A percentile compares a stretch with the other conserved stretches of the same genome.
Conservation (phyloP, 352 stramenopile species). For the Phytophthora crassamura region DNA sequence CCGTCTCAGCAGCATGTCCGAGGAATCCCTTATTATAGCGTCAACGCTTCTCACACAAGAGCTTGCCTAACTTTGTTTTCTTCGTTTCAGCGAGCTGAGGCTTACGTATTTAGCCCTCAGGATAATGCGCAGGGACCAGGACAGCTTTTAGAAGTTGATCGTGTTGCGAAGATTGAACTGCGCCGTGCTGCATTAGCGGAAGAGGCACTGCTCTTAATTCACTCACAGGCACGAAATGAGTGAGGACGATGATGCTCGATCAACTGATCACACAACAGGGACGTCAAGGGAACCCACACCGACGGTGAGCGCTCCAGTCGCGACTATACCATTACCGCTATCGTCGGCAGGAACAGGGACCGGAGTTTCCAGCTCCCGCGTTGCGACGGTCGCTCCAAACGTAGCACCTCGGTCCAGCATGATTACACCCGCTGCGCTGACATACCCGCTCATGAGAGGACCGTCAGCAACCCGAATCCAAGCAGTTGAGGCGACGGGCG, state of each 20-base stretch:
- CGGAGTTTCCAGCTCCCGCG: not conserved
- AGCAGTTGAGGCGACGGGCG: slow-evolving; percentile 19
- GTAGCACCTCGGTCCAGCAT: not conserved
- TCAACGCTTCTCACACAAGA: slow-evolving; percentile 5
- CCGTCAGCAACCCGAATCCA: slow-evolving; percentile 16
- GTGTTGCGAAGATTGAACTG: not conserved
- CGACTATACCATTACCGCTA: not conserved
- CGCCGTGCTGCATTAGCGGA: too few relatives aligned
- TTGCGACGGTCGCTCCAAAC: not conserved
- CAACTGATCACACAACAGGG: not conserved
- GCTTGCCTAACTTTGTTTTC: slow-evolving; percentile 17
- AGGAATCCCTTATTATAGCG: not conserved
- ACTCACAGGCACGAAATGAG: slow-evolving; percentile 4
- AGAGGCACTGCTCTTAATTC: not conserved
- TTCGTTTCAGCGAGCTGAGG: too few relatives aligned
- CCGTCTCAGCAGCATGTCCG: slow-evolving; percentile 11
- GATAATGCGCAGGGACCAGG: slow-evolving; percentile 27
- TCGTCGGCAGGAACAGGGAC: not conserved
- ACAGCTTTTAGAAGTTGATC: slow-evolving; percentile 17
- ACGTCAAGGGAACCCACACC: not conserved
- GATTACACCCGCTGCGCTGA: not conserved
- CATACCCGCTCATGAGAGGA: slow-evolving; percentile 11
- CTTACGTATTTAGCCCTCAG: not conserved
- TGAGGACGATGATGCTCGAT: not conserved
- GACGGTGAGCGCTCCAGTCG: not conserved